phyloP scores from a whole-genome alignment of 179 eudicot genomes.

The Monotropa hypopitys region DNA sequence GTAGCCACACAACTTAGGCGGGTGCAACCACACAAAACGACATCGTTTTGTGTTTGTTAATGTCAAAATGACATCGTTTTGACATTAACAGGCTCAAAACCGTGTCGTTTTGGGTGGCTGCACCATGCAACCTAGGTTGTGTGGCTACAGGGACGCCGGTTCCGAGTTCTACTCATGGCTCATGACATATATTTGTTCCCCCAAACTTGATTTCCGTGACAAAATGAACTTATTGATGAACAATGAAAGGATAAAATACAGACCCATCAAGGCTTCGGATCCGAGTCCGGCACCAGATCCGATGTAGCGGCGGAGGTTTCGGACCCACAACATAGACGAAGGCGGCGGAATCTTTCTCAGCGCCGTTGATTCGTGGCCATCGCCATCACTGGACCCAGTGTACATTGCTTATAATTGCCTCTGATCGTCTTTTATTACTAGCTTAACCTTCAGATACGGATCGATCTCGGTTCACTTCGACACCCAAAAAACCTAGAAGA shows the following conservation, averaged over 20 bases:
- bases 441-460: neutral
- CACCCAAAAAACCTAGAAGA: neutral
- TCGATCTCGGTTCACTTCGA: neutral
- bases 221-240: neutral
- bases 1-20: too few species aligned
- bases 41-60: too few species aligned
- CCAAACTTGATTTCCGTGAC: neutral
- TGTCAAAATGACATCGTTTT: too few species aligned
- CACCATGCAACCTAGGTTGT: too few species aligned
- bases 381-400: conserved; percentile 74
- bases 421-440: neutral
- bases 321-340: conserved; percentile 92
- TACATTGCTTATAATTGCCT: conserved; percentile 31
- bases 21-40: too few species aligned
- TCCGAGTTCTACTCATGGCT: too few species aligned
- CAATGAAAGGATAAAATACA: neutral
- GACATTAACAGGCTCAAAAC: too few species aligned
- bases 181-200: neutral
- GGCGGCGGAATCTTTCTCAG: conserved; percentile 73
- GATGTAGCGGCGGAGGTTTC: conserved; percentile 84
- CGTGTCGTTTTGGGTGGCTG: too few species aligned
- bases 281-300: conserved; percentile 99
- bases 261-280: conserved; percentile 96
- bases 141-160: too few species aligned
- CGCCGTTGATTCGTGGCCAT: conserved; percentile 39